These are phyloP conservation scores for Xylaria sp. DNA, from an alignment of 2,329 filamentous ascomycete genomes.

Conservation along the genomic window DNA sequence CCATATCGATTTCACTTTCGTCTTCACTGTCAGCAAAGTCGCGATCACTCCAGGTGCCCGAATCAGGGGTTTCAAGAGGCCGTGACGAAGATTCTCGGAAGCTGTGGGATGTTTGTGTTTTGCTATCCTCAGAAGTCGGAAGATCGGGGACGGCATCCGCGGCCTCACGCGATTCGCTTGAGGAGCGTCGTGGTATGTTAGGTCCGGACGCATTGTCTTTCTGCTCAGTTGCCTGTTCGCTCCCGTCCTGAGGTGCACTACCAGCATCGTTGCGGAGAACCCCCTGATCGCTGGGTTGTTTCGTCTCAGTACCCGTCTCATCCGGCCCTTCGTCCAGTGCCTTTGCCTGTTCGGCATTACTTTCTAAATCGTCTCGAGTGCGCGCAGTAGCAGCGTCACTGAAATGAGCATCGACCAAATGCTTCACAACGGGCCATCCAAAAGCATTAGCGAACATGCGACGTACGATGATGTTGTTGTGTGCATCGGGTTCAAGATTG, in stretches of 20 bases:
- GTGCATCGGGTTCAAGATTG: slow-evolving; percentile 92
- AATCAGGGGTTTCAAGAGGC: slow-evolving; percentile 58
- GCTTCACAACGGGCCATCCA: slow-evolving; percentile 96
- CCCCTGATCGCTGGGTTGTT: slow-evolving; percentile 48
- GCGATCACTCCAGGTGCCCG: slow-evolving; percentile 72
- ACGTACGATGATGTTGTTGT: slow-evolving; percentile 98
- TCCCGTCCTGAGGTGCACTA: slow-evolving; percentile 5
- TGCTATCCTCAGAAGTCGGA: slow-evolving; percentile 47
- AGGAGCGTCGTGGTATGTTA: slow-evolving; percentile 41
- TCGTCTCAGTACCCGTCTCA: slow-evolving; percentile 71
- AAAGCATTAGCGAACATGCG: slow-evolving; percentile 98
- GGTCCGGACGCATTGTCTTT: neutral
- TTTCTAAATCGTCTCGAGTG: slow-evolving; percentile 74
- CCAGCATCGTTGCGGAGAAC: neutral
- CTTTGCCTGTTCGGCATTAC: slow-evolving; percentile 75
- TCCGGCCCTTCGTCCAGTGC: slow-evolving; percentile 66
- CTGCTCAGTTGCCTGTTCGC: neutral
- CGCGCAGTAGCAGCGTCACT: slow-evolving; percentile 75
- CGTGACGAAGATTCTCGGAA: slow-evolving; percentile 44
- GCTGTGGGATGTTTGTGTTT: slow-evolving; percentile 40
- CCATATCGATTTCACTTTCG: slow-evolving; percentile 55
- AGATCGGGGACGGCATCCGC: slow-evolving; percentile 61
- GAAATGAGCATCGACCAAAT: slow-evolving; percentile 95
- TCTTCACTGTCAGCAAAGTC: slow-evolving; percentile 69
- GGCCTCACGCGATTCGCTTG: slow-evolving; percentile 53